Conservation (phyloP, 371 early-diverging fungal species). For the Ordospora pajunii region DNA sequence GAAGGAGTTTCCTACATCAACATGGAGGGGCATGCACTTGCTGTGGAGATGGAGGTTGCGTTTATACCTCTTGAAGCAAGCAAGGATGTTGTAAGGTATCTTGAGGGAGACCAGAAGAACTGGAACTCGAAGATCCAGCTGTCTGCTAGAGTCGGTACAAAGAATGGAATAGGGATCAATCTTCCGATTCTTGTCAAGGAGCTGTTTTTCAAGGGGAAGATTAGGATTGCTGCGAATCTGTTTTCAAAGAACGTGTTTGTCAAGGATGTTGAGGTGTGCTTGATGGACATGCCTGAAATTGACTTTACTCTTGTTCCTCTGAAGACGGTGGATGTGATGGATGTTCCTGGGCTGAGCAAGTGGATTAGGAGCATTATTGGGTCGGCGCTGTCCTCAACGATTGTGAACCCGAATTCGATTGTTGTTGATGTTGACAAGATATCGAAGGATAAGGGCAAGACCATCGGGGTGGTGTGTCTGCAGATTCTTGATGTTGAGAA, state of each 20-base stretch:
- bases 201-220: slow-evolving; percentile 71
- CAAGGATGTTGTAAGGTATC: slow-evolving; percentile 37
- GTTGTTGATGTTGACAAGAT: slow-evolving; percentile 54
- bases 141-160: slow-evolving; percentile 71
- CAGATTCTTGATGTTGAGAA: slow-evolving; percentile 43
- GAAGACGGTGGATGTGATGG: slow-evolving; percentile 70
- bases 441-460: slow-evolving; percentile 37
- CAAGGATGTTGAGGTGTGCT: slow-evolving; percentile 71
- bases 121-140: slow-evolving; percentile 93
- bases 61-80: slow-evolving; percentile 63
- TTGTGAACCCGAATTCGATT: slow-evolving; percentile 58
- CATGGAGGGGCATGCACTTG: slow-evolving; percentile 70
- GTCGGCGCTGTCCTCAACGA: slow-evolving; percentile 30
- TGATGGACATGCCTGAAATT: slow-evolving; percentile 74
- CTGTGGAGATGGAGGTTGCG: slow-evolving; percentile 49
- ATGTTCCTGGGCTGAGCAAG: slow-evolving; percentile 62
- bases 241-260: slow-evolving; percentile 72
- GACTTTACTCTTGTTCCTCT: slow-evolving; percentile 82
- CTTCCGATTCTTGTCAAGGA: slow-evolving; percentile 80
- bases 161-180: slow-evolving; percentile 69
- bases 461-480: slow-evolving; percentile 58
- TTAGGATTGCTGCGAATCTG: slow-evolving; percentile 68
- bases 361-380: slow-evolving; percentile 61
- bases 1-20: slow-evolving; percentile 68
- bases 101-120: slow-evolving; percentile 34